These are phyloP conservation scores for Chiua sp. DNA, from an alignment of 1,284 basidiomycete species.

Conservation along the genomic window DNA sequence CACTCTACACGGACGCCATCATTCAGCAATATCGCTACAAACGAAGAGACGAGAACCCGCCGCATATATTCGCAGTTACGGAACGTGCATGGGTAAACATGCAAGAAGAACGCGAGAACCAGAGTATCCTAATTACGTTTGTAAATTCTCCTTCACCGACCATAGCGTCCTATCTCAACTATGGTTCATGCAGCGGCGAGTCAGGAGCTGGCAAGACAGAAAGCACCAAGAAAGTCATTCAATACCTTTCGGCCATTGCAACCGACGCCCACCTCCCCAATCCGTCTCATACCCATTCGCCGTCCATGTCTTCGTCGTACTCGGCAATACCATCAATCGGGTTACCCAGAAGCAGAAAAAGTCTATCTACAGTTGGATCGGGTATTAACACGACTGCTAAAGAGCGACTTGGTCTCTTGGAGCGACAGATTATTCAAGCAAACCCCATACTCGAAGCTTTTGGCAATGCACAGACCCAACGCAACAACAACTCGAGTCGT, in stretches of 20 bases:
- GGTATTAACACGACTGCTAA: slow-evolving; percentile 58
- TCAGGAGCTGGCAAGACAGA: slow-evolving; percentile 99
- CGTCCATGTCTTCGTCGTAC: slow-evolving; percentile 51
- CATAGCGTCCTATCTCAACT: slow-evolving; percentile 1
- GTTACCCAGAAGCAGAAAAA: slow-evolving; percentile 59
- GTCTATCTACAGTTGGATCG: slow-evolving; percentile 49
- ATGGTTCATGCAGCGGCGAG: slow-evolving; percentile 72
- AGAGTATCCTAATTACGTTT: slow-evolving; percentile 97
- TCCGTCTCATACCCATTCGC: slow-evolving; percentile 65
- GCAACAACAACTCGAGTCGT: slow-evolving; percentile 99
- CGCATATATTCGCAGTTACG: slow-evolving; percentile 97
- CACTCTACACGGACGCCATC: slow-evolving; percentile 93
- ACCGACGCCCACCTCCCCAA: slow-evolving; percentile 74
- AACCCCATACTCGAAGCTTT: slow-evolving; percentile 99
- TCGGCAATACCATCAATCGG: slow-evolving; percentile 61
- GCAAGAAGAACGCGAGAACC: slow-evolving; percentile 96
- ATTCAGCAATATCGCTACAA: slow-evolving; percentile 93
- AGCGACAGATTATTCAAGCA: slow-evolving; percentile 96
- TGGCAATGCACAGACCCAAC: slow-evolving; percentile 98
- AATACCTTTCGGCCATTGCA: slow-evolving; percentile 98
- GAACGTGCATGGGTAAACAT: slow-evolving; percentile 99
- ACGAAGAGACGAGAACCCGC: slow-evolving; percentile 93
- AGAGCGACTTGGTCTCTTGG: slow-evolving; percentile 85
- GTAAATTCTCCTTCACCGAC: slow-evolving; percentile 36
- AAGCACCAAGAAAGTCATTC: slow-evolving; percentile 99